Evolutionary conservation across 1,139 yeast genomes (phyloP).

Genomic region (Sugiyamaella paludigena): DNA sequence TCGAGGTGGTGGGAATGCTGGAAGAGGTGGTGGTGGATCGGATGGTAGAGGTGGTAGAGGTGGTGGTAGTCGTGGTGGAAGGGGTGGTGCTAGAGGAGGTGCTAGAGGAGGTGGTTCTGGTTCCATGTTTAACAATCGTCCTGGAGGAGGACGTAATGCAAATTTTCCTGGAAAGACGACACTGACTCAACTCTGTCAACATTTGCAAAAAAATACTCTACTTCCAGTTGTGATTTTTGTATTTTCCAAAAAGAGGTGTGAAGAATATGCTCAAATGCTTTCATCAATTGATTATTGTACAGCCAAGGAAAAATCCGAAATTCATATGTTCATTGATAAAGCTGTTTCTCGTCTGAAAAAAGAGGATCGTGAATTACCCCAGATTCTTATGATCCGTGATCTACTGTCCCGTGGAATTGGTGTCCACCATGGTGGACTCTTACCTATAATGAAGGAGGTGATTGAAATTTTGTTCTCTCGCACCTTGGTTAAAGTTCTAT

Average conservation of each 20-base stretch:
- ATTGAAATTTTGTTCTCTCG: conserved; percentile 89
- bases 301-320: conserved; percentile 81
- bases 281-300: conserved; percentile 75
- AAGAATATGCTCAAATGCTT: conserved; percentile 82
- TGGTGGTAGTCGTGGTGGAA: conserved; percentile 35
- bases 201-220: conserved; percentile 60
- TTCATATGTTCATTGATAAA: conserved; percentile 87
- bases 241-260: conserved; percentile 89
- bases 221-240: conserved; percentile 93
- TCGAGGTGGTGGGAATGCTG: conserved; percentile 33
- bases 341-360: conserved; percentile 84
- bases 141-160: conserved; percentile 27
- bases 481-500: conserved; percentile 80
- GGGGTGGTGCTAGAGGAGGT: conserved; percentile 39
- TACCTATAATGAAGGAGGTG: conserved; percentile 93
- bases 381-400: conserved; percentile 76
- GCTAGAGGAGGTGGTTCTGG: conserved; percentile 38
- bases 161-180: conserved; percentile 53
- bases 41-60: conserved; percentile 38
- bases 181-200: conserved; percentile 59
- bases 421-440: conserved; percentile 93
- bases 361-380: conserved; percentile 93
- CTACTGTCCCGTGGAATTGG: conserved; percentile 89
- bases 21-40: conserved; percentile 28
- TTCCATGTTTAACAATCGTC: conserved; percentile 10